Evolutionary conservation across 768 basidiomycete species (phyloP).

Genomic region (Tephrocybe sp.): DNA sequence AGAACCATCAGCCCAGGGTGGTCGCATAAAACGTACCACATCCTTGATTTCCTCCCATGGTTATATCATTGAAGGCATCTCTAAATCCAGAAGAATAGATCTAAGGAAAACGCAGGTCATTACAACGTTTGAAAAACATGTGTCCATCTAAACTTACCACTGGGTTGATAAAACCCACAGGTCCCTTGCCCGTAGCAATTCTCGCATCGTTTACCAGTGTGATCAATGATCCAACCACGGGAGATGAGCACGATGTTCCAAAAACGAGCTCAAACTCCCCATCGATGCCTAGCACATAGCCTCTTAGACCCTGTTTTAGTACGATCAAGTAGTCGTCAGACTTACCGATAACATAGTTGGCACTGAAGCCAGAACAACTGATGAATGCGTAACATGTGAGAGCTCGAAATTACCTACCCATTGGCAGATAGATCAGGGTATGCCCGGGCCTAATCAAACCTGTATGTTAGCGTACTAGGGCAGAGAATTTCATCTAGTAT

Average conservation of each 20-base stretch:
- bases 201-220: slow-evolving; percentile 54
- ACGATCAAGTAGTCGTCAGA: neutral
- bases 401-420: slow-evolving; percentile 23
- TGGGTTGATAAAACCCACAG: slow-evolving; percentile 52
- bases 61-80: slow-evolving; percentile 40
- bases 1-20: neutral
- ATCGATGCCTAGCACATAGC: slow-evolving; percentile 26
- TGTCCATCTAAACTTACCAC: slow-evolving; percentile 21
- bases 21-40: slow-evolving; percentile 27
- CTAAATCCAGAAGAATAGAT: slow-evolving; percentile 33
- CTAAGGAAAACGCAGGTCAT: slow-evolving; percentile 13
- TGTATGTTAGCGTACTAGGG: neutral
- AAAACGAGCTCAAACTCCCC: slow-evolving; percentile 38
- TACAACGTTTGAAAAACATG: neutral
- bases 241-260: slow-evolving; percentile 49
- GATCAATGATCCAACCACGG: slow-evolving; percentile 47
- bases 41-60: slow-evolving; percentile 36
- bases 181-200: slow-evolving; percentile 34
- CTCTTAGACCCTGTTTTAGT: neutral
- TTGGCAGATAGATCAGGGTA: slow-evolving; percentile 52
- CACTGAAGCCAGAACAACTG: slow-evolving; percentile 18
- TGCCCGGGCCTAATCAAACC: slow-evolving; percentile 35
- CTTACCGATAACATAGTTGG: slow-evolving; percentile 38
- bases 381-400: neutral
- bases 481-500: neutral